These are phyloP conservation scores for Cutaneotrichosporon mucoides DNA, from an alignment of 1,284 basidiomycete genomes.

Conservation along the genomic window DNA sequence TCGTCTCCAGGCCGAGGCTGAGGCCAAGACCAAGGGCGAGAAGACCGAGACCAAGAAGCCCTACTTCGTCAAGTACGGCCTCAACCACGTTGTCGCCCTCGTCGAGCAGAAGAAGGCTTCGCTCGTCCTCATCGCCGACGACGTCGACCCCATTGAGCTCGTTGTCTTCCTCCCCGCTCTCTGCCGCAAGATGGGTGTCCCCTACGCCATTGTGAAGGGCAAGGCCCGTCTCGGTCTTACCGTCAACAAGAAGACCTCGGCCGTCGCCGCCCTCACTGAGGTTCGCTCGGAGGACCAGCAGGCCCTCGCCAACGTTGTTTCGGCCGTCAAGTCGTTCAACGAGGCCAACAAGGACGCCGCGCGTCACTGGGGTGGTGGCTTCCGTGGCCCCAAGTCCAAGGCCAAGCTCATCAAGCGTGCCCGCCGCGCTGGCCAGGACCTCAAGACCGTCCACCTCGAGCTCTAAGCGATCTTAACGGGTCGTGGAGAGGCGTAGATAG, in stretches of 20 bases:
- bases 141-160: constrained; percentile 98
- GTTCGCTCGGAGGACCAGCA: constrained; percentile 91
- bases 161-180: constrained; percentile 97
- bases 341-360: constrained; percentile 85
- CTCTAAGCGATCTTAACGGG: constrained; percentile 33
- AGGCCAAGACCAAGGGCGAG: constrained; percentile 57
- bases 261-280: constrained; percentile 85
- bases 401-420: constrained; percentile 92
- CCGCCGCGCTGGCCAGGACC: constrained; percentile 60
- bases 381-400: constrained; percentile 85
- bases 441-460: constrained; percentile 45
- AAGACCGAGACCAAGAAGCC: constrained; percentile 81
- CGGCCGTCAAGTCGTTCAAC: constrained; percentile 86
- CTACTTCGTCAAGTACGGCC: constrained; percentile 90
- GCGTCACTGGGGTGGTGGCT: constrained; percentile 92
- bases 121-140: constrained; percentile 94
- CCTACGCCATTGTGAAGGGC: constrained; percentile 95
- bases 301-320: constrained; percentile 87
- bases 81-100: constrained; percentile 94
- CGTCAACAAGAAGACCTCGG: constrained; percentile 84
- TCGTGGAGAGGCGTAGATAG: background rate
- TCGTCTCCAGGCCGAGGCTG: constrained; percentile 77
- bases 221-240: constrained; percentile 83
- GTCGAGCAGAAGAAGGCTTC: constrained; percentile 97
- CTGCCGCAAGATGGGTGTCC: constrained; percentile 97